Percentiles rank a stretch among this genome's conserved stretches.
Conservation (phyloP, 345 rosid genomes). For the Rhodomyrtus tomentosa region DNA sequence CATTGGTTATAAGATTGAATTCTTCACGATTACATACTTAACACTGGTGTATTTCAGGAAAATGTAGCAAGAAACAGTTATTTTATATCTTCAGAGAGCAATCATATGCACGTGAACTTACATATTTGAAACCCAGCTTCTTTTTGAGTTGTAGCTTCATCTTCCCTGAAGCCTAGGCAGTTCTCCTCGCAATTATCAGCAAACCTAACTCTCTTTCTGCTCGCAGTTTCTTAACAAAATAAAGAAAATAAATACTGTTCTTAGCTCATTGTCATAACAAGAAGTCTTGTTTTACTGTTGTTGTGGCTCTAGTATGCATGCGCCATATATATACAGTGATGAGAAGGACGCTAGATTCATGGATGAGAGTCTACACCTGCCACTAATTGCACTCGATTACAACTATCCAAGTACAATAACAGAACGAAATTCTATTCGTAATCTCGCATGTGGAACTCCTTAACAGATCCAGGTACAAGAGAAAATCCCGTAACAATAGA, state of each 20-base stretch:
- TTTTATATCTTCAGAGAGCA: not conserved
- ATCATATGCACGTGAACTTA: not conserved
- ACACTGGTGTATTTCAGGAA: not conserved
- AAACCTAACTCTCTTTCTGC: conserved; percentile 24
- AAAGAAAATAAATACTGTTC: not conserved
- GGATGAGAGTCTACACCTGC: not conserved
- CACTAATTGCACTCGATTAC: not conserved
- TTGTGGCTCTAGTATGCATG: not conserved
- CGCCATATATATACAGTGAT: not conserved
- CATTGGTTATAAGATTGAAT: not conserved
- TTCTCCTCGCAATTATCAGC: conserved; percentile 9
- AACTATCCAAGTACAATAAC: not conserved
- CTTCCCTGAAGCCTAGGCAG: conserved; percentile 1
- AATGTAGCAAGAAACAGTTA: not conserved
- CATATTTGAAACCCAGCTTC: not conserved
- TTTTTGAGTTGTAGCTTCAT: not conserved
- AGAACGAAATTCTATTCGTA: not conserved
- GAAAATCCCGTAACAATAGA: not conserved
- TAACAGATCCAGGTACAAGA: not conserved
- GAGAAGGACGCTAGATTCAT: not conserved
- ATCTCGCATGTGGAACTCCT: not conserved
- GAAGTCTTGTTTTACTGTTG: not conserved
- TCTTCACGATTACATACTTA: not conserved
- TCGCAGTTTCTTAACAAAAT: conserved; percentile 14
- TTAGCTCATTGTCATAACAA: not conserved